Percentiles rank a stretch among this genome's conserved stretches.
phyloP scores from a whole-genome alignment of 108 stramenopile species.

The Chaetoceros muelleri region DNA sequence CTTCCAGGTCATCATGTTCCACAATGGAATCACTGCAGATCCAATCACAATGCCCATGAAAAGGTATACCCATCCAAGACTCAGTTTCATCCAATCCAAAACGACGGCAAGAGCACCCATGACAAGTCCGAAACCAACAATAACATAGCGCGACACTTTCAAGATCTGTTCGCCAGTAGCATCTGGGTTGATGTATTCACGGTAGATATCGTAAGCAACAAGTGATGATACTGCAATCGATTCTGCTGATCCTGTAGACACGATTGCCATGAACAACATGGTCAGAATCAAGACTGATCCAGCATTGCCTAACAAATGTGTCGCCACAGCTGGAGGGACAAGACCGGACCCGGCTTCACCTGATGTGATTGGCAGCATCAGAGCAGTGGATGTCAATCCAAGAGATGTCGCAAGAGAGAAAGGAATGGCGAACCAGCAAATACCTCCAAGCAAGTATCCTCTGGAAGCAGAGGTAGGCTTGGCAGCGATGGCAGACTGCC shows the following conservation, averaged over 20 bases:
- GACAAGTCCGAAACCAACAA: conserved; percentile 72
- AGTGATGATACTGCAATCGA: conserved; percentile 87
- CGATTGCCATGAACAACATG: conserved; percentile 96
- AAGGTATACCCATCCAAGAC: conserved; percentile 90
- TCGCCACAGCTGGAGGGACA: conserved; percentile 90
- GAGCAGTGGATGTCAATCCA: conserved; percentile 75
- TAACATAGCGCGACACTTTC: conserved; percentile 56
- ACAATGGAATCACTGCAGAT: conserved; percentile 83
- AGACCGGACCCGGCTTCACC: conserved; percentile 78
- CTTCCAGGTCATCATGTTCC: conserved; percentile 82
- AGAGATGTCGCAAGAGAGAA: no score
- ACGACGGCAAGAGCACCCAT: conserved; percentile 66
- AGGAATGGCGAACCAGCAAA: conserved; percentile 89
- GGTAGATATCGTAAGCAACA: conserved; percentile 84
- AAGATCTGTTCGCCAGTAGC: conserved; percentile 85
- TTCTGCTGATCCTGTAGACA: conserved; percentile 86
- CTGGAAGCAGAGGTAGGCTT: conserved; percentile 62
- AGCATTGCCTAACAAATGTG: conserved; percentile 60
- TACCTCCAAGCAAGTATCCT: conserved; percentile 90
- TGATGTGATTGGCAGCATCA: conserved; percentile 79
- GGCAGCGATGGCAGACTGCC: conserved; percentile 92
- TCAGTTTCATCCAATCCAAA: conserved; percentile 47
- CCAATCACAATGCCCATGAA: conserved; percentile 91
- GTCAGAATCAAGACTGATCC: conserved; percentile 68
- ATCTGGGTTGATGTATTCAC: conserved; percentile 76